phyloP scores from a whole-genome alignment of 2,329 filamentous ascomycete species.

The Claviceps sp. region DNA sequence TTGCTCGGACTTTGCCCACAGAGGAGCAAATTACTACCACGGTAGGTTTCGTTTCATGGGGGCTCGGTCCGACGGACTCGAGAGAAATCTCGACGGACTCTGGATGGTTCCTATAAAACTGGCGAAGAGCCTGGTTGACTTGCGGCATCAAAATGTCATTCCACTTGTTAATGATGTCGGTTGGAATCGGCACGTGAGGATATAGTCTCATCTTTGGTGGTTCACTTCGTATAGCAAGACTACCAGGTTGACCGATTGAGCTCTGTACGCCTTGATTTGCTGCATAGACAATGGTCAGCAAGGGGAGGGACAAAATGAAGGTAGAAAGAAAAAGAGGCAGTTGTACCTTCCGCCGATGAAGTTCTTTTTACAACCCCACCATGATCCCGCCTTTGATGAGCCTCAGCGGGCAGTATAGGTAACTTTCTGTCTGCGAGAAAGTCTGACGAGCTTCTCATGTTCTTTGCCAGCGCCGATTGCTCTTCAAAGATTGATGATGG shows the following conservation, averaged over 20 bases:
- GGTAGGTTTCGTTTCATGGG: constrained; percentile 53
- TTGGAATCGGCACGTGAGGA: constrained; percentile 43
- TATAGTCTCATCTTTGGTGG: constrained; percentile 41
- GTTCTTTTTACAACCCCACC: not conserved
- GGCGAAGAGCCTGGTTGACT: constrained; percentile 55
- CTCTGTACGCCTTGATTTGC: not conserved
- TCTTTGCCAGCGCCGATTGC: not conserved
- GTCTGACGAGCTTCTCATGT: constrained; percentile 1
- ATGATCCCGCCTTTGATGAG: not conserved
- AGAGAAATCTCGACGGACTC: constrained; percentile 71
- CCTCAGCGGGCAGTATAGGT: not conserved
- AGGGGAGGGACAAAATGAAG: not conserved
- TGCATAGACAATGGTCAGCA: not conserved
- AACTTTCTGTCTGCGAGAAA: constrained; percentile 3
- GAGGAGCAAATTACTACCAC: constrained; percentile 68
- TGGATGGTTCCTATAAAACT: constrained; percentile 58
- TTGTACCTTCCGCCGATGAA: no score
- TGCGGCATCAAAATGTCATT: constrained; percentile 58
- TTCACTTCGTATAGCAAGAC: constrained; percentile 10
- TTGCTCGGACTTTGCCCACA: constrained; percentile 56
- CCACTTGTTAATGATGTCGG: constrained; percentile 57
- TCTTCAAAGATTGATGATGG: not conserved
- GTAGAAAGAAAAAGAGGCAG: not conserved
- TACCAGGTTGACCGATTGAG: constrained; percentile 4
- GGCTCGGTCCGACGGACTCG: constrained; percentile 57